phyloP scores from a whole-genome alignment of 2,329 filamentous ascomycete genomes.

The Teratosphaeria zuluensis region DNA sequence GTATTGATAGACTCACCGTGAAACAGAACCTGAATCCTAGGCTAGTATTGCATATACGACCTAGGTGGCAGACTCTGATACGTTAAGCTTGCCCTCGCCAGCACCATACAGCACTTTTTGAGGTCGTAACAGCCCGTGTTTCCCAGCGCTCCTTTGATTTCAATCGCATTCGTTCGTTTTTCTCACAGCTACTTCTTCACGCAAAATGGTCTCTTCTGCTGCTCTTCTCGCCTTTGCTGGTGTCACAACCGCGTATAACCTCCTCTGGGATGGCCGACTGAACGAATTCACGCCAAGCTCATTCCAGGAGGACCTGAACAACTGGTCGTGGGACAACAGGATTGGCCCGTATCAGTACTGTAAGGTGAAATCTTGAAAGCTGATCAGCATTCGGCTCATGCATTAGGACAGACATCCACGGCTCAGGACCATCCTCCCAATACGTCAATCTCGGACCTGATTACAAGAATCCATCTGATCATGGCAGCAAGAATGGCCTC shows the following conservation, averaged over 20 bases:
- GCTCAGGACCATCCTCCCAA: conserved; percentile 42
- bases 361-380: conserved; percentile 2
- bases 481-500: conserved; percentile 51
- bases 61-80: too few species aligned
- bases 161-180: too few species aligned
- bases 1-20: background rate
- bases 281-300: conserved; percentile 46
- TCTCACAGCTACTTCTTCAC: background rate
- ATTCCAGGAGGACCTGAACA: conserved; percentile 40
- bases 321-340: conserved; percentile 53
- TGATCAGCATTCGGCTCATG: background rate
- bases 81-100: too few species aligned
- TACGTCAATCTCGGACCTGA: conserved; percentile 53
- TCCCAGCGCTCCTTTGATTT: too few species aligned
- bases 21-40: background rate
- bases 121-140: too few species aligned
- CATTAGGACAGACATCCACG: conserved; percentile 50
- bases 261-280: conserved; percentile 58
- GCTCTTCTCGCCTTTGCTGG: conserved; percentile 13
- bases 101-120: too few species aligned
- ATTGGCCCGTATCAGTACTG: conserved; percentile 53
- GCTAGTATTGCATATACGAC: background rate
- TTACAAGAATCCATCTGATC: conserved; percentile 58
- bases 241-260: conserved; percentile 31
- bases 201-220: conserved; percentile 11